Conservation (phyloP, 306 rosid species). For the Gastrolobium bilobum region DNA sequence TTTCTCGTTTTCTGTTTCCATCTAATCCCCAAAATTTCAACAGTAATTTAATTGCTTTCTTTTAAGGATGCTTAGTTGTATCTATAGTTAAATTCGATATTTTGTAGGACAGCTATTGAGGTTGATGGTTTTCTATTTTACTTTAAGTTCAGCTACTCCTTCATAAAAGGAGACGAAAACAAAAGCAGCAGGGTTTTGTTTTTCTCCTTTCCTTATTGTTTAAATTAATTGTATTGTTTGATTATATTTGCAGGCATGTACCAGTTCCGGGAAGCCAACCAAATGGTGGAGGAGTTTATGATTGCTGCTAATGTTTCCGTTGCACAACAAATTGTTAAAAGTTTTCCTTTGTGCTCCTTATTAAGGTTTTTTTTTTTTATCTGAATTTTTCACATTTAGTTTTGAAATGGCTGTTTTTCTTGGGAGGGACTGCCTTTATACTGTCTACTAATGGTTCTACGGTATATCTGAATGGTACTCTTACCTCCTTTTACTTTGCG, state of each 20-base stretch:
- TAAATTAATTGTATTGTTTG: conserved; percentile 29
- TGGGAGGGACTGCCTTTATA: conserved; percentile 2
- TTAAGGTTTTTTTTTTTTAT: conserved; percentile 67
- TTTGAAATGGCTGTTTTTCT: conserved; percentile 9
- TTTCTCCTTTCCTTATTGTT: not conserved
- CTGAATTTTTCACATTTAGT: conserved; percentile 16
- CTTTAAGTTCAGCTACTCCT: conserved; percentile 10
- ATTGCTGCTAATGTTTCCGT: conserved; percentile 98
- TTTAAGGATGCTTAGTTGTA: not conserved
- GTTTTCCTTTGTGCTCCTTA: conserved; percentile 78
- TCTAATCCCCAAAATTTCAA: not conserved
- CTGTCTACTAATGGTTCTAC: not conserved
- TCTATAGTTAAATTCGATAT: conserved; percentile 21
- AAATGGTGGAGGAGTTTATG: conserved; percentile 99
- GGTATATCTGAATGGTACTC: too few relatives aligned
- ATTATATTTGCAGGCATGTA: conserved; percentile 80
- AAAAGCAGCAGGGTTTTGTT: not conserved
- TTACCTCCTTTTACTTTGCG: too few relatives aligned
- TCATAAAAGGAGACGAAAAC: conserved; percentile 5
- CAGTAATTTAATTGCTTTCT: conserved; percentile 26
- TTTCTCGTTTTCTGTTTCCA: not conserved
- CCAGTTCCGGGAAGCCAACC: conserved; percentile 98
- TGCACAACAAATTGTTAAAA: conserved; percentile 84
- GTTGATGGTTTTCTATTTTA: conserved; percentile 5
- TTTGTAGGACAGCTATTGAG: conserved; percentile 14